Evolutionary conservation across 192 early-diverging fungal species (phyloP).

Genomic region (Coemansia sp.): DNA sequence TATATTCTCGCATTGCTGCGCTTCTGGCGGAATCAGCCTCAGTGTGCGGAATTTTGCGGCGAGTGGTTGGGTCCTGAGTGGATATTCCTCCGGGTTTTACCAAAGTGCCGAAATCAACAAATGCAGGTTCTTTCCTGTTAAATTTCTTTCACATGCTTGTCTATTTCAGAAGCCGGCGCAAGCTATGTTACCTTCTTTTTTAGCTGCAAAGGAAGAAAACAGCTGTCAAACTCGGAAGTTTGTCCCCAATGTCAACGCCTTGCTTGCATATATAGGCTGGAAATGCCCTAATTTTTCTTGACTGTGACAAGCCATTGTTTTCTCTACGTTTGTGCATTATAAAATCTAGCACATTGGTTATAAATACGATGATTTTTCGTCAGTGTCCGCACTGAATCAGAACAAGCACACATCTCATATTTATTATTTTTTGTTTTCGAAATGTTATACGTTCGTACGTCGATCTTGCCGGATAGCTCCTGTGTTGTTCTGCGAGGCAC

Average conservation of each 20-base stretch:
- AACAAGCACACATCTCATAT: background rate
- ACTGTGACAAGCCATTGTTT: too few species aligned
- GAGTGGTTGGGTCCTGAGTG: background rate
- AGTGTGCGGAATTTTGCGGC: background rate
- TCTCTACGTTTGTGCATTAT: too few species aligned
- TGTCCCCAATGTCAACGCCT: too few species aligned
- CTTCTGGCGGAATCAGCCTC: background rate
- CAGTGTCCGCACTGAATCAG: background rate
- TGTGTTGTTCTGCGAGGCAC: conserved; percentile 23
- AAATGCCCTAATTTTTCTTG: too few species aligned
- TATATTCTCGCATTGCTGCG: background rate
- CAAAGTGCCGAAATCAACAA: background rate
- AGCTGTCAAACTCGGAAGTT: conserved; percentile 1
- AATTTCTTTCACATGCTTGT: background rate
- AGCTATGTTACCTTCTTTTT: background rate
- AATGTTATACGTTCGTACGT: conserved; percentile 37
- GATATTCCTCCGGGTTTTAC: background rate
- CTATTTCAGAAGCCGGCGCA: background rate
- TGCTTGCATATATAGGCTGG: too few species aligned
- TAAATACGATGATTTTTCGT: background rate
- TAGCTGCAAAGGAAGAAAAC: background rate
- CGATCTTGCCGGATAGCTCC: conserved; percentile 26
- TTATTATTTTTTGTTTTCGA: background rate
- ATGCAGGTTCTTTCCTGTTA: background rate
- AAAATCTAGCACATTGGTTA: background rate